Evolutionary conservation across 2,329 filamentous ascomycete species (phyloP).

Genomic region (Cordyceps javanica): DNA sequence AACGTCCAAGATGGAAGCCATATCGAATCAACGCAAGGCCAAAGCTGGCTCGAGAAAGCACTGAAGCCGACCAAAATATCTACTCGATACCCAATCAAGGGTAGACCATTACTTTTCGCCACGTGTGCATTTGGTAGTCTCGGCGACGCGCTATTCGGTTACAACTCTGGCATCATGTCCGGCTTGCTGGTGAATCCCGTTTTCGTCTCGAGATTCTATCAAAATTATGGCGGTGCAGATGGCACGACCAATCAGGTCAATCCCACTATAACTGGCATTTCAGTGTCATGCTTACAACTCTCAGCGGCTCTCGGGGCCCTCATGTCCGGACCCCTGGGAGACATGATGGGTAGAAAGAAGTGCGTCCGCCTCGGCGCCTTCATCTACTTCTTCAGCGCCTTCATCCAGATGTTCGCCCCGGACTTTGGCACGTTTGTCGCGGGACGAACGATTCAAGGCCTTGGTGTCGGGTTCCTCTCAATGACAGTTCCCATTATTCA

Average conservation of each 20-base stretch:
- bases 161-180: background rate
- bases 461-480: background rate
- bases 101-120: background rate
- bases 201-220: background rate
- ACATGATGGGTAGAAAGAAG: background rate
- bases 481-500: background rate
- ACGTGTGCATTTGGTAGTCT: background rate
- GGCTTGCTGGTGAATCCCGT: background rate
- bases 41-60: no score
- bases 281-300: background rate
- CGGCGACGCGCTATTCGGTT: background rate
- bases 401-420: background rate
- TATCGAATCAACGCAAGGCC: no score
- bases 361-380: background rate
- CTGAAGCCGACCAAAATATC: no score
- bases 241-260: background rate
- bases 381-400: background rate
- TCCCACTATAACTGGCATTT: background rate
- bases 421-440: background rate
- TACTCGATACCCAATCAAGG: background rate
- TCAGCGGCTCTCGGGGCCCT: background rate
- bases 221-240: background rate
- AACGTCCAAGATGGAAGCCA: no score
- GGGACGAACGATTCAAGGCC: background rate
- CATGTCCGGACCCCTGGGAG: background rate